These are phyloP conservation scores for Cajanus cajan DNA, from an alignment of 306 rosid species.

Conservation along the genomic window DNA sequence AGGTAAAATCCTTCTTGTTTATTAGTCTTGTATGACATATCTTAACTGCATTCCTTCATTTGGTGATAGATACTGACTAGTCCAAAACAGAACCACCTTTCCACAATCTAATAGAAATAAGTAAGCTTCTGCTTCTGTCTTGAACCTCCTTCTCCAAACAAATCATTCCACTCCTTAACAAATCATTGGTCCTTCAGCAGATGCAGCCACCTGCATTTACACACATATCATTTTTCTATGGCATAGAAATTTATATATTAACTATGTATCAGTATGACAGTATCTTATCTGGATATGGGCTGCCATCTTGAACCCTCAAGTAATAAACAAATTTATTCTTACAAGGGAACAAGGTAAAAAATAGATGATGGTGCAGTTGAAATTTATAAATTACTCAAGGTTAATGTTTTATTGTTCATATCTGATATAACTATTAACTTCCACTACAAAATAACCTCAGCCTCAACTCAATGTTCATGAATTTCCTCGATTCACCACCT, in stretches of 20 bases:
- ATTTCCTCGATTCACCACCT: neutral
- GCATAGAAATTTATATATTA: neutral
- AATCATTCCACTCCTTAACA: slow-evolving; percentile 84
- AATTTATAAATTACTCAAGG: neutral
- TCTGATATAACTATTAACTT: neutral
- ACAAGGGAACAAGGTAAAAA: neutral
- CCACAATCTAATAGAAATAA: slow-evolving; percentile 64
- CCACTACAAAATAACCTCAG: neutral
- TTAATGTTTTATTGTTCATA: neutral
- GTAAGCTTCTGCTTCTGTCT: slow-evolving; percentile 88
- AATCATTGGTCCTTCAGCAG: slow-evolving; percentile 89
- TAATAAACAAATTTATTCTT: neutral
- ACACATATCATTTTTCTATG: slow-evolving; percentile 2
- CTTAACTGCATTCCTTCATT: too few species aligned
- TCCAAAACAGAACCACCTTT: neutral
- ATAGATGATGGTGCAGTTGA: neutral
- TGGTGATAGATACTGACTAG: slow-evolving; percentile 6
- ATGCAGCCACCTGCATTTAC: slow-evolving; percentile 70
- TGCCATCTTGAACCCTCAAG: neutral
- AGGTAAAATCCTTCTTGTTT: too few species aligned
- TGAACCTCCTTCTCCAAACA: slow-evolving; percentile 92
- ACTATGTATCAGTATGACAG: neutral
- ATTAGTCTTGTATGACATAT: too few species aligned
- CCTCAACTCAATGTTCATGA: neutral
- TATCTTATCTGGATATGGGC: neutral